Base-by-base conservation (phyloP, 768 basidiomycete species). In the Trametes coccinea region DNA sequence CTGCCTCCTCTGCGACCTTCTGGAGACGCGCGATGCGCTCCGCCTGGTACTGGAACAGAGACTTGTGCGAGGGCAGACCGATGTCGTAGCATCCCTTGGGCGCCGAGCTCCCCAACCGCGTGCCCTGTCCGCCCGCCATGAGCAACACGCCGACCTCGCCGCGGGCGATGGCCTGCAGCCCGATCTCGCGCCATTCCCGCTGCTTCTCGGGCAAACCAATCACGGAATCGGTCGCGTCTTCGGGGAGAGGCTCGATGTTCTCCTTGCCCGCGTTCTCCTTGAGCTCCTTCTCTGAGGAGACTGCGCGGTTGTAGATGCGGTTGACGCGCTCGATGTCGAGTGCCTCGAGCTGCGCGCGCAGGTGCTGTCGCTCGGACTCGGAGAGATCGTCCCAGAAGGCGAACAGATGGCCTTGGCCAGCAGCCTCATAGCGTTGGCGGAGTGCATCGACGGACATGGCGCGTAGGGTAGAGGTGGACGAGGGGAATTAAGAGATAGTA, bases 61-160 rank as follows among this genome's bases (percentile, higher is more conserved):
- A 86, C 76, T 95, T 96, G 77, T 92, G 88, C 27, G 92, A 94
- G 10, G 95, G 92, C 37, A 99, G 80, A 13, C 90, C 92, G 67
- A 99, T 98, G 73, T 98, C 95, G 76, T 98, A 98, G 79, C 95
- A 97, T 4, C 97, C 97, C 72, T 99, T 99, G 22, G 97, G 97
- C 5, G 90, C 90, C 33, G 82, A 84, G 70, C 92, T 94, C 33
- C 97, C 97, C 45, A 99, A 78, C 57, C 97, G 83, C 17, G 95
- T 97, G 13, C 97, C 97, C 77, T 99, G 97, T 1, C 97, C 97
- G 43, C 97, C 97, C 7, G 97, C 97, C 91, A 99, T 93, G 67
- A 99, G 83, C 48, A 99, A 81, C 9, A 98, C 95, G n/a, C 88
- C 97, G 41, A 98, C 95, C 67, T 93, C 79, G 62, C 93, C 89